Evolutionary conservation across 23 red algal genomes (phyloP), one percentile per base, ranked within the genome.

Genomic region (Agarophyton chilense): DNA sequence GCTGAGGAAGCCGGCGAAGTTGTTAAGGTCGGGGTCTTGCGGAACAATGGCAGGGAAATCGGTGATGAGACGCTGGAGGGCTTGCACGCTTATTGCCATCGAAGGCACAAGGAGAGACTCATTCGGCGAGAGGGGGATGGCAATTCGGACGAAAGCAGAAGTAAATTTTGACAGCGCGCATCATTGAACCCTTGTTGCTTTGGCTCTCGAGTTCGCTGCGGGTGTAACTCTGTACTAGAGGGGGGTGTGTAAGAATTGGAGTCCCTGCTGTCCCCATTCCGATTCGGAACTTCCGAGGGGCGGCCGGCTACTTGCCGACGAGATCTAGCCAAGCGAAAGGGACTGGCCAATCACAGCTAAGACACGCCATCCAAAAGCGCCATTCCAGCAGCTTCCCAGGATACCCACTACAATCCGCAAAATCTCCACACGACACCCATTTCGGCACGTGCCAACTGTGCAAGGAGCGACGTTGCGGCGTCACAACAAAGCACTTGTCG

Each of bases 31-130:
- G 68, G 36, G 9, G 43, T 89, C 85, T 4, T 49, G 43, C 25
- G 85, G 85, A 4, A 78, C 53, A 14, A 89, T 31, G 55, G 49
- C 7, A 14, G 85, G 85, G 52, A 89, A 89, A 24, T 89, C 85
- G 45, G 44, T 10, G n/a, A 89, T 41, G 4, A 89, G 45, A 16
- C 65, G 64, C 26, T 56, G 63, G 4, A 80, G 35, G 4, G 54
- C 26, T 19, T 40, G 50, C 32, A 58, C 60, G 60, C 60, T 65
- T 4, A 29, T 36, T 36, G 31, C 60, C 29, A 38, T 38, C 2
- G 56, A 8, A 58, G 17, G 51, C 17, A 21, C 51, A 21, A 21
- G 51, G 51, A 54, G 17, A 54, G 17, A 14, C 51, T 13, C 51
- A 18, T 10, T 49, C 45, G n/a, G n/a, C n/a, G n/a, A n/a, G n/a